Conservation (phyloP, 768 basidiomycete genomes). For the Termitomyces sp. region DNA sequence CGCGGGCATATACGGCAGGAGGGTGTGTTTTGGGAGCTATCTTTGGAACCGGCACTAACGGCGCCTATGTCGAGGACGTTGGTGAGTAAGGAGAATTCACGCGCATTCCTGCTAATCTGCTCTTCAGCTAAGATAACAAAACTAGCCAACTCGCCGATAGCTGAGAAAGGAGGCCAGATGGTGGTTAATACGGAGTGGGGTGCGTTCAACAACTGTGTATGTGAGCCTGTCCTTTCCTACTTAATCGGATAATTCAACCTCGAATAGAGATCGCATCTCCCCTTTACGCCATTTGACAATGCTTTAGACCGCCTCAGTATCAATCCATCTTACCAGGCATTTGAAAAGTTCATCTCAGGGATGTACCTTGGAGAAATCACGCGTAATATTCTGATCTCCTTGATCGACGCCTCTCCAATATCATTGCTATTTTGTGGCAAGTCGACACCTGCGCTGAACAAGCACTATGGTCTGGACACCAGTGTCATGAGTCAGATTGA, state of each 20-base stretch:
- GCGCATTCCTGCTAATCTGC: background rate
- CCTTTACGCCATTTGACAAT: constrained; percentile 87
- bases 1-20: constrained; percentile 90
- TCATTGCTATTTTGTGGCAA: constrained; percentile 78
- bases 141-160: constrained; percentile 58
- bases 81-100: constrained; percentile 24
- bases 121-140: constrained; percentile 70
- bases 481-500: constrained; percentile 87
- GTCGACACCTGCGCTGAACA: constrained; percentile 68
- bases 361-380: constrained; percentile 98
- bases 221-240: constrained; percentile 16
- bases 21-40: constrained; percentile 87
- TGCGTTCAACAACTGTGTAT: constrained; percentile 89
- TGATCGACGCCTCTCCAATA: constrained; percentile 72
- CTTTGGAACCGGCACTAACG: constrained; percentile 98
- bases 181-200: constrained; percentile 99
- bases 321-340: constrained; percentile 89
- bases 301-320: constrained; percentile 90
- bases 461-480: constrained; percentile 92
- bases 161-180: constrained; percentile 71
- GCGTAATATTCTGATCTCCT: constrained; percentile 76
- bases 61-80: constrained; percentile 90
- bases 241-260: background rate
- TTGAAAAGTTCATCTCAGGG: constrained; percentile 97
- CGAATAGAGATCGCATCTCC: constrained; percentile 69